These are phyloP conservation scores for Coemansia sp. DNA, from an alignment of 192 early-diverging fungal species.

Conservation along the genomic window DNA sequence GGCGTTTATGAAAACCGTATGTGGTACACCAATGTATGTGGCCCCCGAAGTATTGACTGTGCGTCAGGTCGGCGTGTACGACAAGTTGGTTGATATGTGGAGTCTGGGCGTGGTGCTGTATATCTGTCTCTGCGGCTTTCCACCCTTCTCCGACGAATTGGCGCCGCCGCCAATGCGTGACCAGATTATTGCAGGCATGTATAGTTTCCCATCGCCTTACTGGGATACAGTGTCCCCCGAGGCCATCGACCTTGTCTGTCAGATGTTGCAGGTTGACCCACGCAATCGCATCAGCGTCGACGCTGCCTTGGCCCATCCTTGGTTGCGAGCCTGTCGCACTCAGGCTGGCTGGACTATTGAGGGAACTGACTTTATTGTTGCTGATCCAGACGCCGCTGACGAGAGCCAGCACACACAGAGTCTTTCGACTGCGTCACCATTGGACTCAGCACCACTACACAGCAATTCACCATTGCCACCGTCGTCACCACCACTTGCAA, in stretches of 20 bases:
- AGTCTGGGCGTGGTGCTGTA: slow-evolving; percentile 93
- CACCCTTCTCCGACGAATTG: slow-evolving; percentile 74
- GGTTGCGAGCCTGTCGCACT: slow-evolving; percentile 46
- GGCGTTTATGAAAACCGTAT: slow-evolving; percentile 78
- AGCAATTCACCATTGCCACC: slow-evolving; percentile 31
- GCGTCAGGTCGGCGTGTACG: slow-evolving; percentile 66
- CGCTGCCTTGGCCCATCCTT: slow-evolving; percentile 57
- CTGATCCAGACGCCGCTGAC: slow-evolving; percentile 36
- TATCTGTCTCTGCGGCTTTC: slow-evolving; percentile 84
- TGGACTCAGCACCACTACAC: slow-evolving; percentile 18
- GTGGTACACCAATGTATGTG: slow-evolving; percentile 87
- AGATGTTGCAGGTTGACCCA: slow-evolving; percentile 56
- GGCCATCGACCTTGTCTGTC: slow-evolving; percentile 57
- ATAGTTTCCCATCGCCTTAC: slow-evolving; percentile 72
- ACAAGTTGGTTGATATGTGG: slow-evolving; percentile 90
- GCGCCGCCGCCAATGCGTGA: slow-evolving; percentile 61
- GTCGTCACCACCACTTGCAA: slow-evolving; percentile 15
- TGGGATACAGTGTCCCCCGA: slow-evolving; percentile 74
- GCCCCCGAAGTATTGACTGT: slow-evolving; percentile 88
- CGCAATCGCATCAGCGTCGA: slow-evolving; percentile 54
- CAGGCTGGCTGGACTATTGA: slow-evolving; percentile 32
- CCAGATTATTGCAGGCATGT: slow-evolving; percentile 68
- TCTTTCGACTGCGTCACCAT: slow-evolving; percentile 20
- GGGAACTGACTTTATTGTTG: slow-evolving; percentile 33
- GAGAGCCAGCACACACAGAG: slow-evolving; percentile 52